Conservation (phyloP, 805 yeast genomes). For the Diddensiella santjacobensis region DNA sequence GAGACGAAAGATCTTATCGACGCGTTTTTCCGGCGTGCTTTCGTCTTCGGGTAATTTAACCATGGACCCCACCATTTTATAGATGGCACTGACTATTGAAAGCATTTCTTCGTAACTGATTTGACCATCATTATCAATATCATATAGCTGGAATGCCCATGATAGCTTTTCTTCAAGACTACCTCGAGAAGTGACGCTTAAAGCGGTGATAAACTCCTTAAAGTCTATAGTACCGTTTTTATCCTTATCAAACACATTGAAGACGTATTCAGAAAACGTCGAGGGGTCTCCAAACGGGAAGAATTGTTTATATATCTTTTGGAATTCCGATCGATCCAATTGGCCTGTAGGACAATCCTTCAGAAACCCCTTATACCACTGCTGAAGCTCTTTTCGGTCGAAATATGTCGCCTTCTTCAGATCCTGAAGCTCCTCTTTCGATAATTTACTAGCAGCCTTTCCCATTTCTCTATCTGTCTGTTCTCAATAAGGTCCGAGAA, state of each 20-base stretch:
- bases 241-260: constrained; percentile 84
- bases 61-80: constrained; percentile 95
- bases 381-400: constrained; percentile 90
- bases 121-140: constrained; percentile 72
- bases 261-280: constrained; percentile 83
- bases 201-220: constrained; percentile 84
- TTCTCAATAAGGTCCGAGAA: too few species aligned
- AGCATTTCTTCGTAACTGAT: constrained; percentile 76
- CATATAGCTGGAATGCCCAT: constrained; percentile 90
- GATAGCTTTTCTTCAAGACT: constrained; percentile 73
- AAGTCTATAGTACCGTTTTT: constrained; percentile 79
- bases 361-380: constrained; percentile 95
- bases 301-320: constrained; percentile 89
- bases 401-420: constrained; percentile 84
- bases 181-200: constrained; percentile 85
- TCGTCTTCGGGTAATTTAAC: constrained; percentile 86
- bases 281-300: constrained; percentile 98
- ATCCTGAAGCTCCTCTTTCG: constrained; percentile 82
- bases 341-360: constrained; percentile 94
- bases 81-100: constrained; percentile 74
- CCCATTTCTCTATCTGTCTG: too few species aligned
- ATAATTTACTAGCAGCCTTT: constrained; percentile 85
- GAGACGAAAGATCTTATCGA: constrained; percentile 69
- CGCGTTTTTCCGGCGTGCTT: constrained; percentile 84
- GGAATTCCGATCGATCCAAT: constrained; percentile 79